phyloP scores from a whole-genome alignment of 2,329 filamentous ascomycete genomes.

The Epichloe coenophiala region DNA sequence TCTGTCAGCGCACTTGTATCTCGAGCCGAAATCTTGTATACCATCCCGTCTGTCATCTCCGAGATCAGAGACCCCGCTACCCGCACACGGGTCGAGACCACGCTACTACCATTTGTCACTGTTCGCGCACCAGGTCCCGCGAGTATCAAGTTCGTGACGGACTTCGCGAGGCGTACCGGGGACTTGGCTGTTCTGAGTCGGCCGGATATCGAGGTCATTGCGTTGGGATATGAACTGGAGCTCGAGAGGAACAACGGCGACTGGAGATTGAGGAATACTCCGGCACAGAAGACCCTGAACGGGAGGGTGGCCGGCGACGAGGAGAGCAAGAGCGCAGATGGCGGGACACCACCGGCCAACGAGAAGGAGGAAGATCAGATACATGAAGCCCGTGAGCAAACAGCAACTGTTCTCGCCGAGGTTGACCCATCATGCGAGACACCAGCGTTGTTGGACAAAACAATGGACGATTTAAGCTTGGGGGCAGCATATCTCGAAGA shows the following conservation, averaged over 20 bases:
- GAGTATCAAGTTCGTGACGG: conserved; percentile 66
- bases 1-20: conserved; percentile 68
- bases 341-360: conserved; percentile 24
- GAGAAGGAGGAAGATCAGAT: conserved; percentile 12
- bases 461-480: conserved; percentile 14
- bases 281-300: conserved; percentile 67
- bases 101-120: conserved; percentile 72
- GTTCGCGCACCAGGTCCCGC: conserved; percentile 60
- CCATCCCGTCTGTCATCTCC: conserved; percentile 69
- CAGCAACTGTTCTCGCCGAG: conserved; percentile 2
- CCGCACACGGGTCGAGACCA: conserved; percentile 66
- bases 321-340: background rate
- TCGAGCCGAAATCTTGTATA: conserved; percentile 65
- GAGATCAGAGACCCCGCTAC: conserved; percentile 84
- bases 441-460: conserved; percentile 1
- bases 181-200: conserved; percentile 78
- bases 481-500: conserved; percentile 2
- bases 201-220: conserved; percentile 80
- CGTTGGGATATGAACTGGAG: conserved; percentile 88
- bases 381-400: background rate
- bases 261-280: conserved; percentile 67
- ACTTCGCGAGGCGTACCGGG: conserved; percentile 80
- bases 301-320: conserved; percentile 31
- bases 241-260: conserved; percentile 81
- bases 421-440: conserved; percentile 12